These are phyloP conservation scores for Chlorella sp. DNA, from an alignment of 139 green algal genomes.

Conservation along the genomic window DNA sequence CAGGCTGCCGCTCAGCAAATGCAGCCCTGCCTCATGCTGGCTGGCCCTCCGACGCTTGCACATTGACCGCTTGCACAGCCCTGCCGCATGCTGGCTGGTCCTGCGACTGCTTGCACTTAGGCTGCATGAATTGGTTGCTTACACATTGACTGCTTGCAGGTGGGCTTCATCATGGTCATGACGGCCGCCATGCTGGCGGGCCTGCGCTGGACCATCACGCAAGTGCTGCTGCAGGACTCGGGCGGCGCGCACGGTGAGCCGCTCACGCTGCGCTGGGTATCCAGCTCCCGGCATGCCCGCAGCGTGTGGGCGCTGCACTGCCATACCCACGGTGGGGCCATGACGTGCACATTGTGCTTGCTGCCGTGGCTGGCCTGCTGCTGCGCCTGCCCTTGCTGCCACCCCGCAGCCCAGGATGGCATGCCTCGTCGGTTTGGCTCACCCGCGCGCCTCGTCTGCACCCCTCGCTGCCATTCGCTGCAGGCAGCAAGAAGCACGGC, in stretches of 20 bases:
- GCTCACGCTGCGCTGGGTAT: not conserved
- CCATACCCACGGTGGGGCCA: no score
- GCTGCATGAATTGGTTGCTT: not conserved
- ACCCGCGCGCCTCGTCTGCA: not conserved
- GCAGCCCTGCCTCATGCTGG: no score
- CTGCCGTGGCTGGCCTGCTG: no score
- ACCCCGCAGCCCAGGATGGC: not conserved
- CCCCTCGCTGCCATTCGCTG: not conserved
- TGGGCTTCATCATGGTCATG: constrained; percentile 92
- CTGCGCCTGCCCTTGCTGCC: not conserved
- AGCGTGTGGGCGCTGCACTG: not conserved
- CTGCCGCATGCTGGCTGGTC: no score
- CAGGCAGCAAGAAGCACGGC: constrained; percentile 21
- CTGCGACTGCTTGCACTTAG: no score
- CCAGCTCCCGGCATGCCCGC: not conserved
- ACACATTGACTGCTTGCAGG: not conserved
- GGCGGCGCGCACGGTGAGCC: constrained; percentile 21
- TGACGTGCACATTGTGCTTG: no score
- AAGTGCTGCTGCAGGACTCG: constrained; percentile 75
- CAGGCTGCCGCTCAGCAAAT: no score
- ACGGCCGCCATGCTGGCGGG: constrained; percentile 76
- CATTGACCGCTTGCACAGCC: no score
- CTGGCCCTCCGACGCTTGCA: no score
- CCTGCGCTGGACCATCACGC: constrained; percentile 90
- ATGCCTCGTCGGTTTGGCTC: not conserved